A percentile compares a stretch with the other conserved stretches of the same genome.
Evolutionary conservation across 176 grass and related monocot species (phyloP).

Genomic region (Triticum dicoccoides): DNA sequence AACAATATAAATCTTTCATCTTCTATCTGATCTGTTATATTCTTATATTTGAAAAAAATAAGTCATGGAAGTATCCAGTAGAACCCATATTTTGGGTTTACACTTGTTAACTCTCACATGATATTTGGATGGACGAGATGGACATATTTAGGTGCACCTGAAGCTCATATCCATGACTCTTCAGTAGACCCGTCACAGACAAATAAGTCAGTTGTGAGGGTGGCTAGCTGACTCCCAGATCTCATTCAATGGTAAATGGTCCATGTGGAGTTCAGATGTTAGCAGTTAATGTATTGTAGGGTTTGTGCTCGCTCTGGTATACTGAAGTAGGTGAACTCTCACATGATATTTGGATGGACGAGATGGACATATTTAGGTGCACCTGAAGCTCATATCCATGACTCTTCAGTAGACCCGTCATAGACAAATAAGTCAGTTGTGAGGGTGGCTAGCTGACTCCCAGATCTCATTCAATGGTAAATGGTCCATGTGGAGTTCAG

Average conservation of each 20-base stretch:
- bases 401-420: background rate
- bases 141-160: constrained; percentile 1
- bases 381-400: background rate
- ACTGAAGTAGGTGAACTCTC: background rate
- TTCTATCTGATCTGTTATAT: background rate
- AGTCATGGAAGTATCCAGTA: background rate
- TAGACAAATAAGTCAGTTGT: background rate
- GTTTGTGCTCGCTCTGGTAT: too few relatives aligned
- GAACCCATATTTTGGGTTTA: background rate
- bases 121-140: background rate
- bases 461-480: background rate
- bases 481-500: background rate
- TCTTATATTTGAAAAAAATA: constrained; percentile 5
- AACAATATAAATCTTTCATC: background rate
- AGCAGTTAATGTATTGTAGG: background rate
- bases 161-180: background rate
- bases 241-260: background rate
- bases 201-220: background rate
- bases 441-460: background rate
- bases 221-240: background rate
- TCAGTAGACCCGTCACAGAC: background rate
- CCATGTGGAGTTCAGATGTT: background rate
- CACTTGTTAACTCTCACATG: background rate
- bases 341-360: background rate
- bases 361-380: constrained; percentile 9